A percentile compares a stretch with the other conserved stretches of the same genome.
phyloP scores from a whole-genome alignment of 139 green algal genomes.

The Trebouxia sp. region DNA sequence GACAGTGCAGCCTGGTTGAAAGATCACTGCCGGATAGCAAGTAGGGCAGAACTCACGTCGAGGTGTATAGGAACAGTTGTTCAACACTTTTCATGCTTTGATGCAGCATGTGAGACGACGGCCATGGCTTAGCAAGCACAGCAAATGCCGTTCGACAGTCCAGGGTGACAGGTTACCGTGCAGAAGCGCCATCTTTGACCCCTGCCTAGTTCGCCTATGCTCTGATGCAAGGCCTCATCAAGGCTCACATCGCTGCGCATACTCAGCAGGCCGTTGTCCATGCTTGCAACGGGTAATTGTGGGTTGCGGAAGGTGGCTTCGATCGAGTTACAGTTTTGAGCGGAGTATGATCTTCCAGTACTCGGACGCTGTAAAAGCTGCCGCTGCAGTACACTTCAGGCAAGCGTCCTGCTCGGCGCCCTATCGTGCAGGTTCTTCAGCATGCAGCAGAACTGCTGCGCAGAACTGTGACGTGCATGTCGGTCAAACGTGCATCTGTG shows the following conservation, averaged over 20 bases:
- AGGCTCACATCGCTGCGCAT: slow-evolving; percentile 23
- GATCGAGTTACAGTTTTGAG: too few species aligned
- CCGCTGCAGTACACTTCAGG: too few species aligned
- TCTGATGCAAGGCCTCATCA: slow-evolving; percentile 38
- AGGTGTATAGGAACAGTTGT: neutral
- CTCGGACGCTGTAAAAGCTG: too few species aligned
- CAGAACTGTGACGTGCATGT: neutral
- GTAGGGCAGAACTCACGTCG: neutral
- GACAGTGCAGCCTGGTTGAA: neutral
- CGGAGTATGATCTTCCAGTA: too few species aligned
- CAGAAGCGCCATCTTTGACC: slow-evolving; percentile 36
- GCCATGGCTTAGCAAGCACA: neutral
- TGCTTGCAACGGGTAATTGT: too few species aligned
- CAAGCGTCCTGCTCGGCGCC: too few species aligned
- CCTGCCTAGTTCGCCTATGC: slow-evolving; percentile 39
- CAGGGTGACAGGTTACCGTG: slow-evolving; percentile 28
- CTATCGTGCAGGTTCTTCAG: too few species aligned
- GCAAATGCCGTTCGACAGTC: too few species aligned
- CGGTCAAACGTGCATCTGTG: neutral
- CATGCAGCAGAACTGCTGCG: neutral
- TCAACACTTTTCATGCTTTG: neutral
- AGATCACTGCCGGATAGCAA: neutral
- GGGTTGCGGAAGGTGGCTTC: too few species aligned
- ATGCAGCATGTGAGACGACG: neutral
- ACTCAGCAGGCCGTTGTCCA: too few species aligned